These are phyloP conservation scores for Aspergillus ochraceoroseus DNA, from an alignment of 2,329 filamentous ascomycete genomes.

Conservation along the genomic window DNA sequence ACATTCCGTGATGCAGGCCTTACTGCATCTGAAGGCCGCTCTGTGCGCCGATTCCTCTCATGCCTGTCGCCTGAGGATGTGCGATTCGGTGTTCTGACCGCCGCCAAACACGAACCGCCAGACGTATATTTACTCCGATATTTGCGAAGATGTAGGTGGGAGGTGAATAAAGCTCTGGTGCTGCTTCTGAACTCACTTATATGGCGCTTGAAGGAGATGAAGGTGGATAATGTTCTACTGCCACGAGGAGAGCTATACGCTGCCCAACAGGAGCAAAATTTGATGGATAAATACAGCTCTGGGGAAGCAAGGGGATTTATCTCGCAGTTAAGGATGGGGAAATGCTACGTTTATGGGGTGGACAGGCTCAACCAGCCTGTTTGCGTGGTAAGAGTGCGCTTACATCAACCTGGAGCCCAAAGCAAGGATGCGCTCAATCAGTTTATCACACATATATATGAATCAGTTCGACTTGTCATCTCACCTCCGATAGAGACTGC, in stretches of 20 bases:
- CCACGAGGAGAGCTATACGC: conserved; percentile 64
- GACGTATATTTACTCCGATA: conserved; percentile 76
- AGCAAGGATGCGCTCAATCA: conserved; percentile 73
- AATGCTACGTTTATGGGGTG: conserved; percentile 77
- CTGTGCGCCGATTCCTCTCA: conserved; percentile 71
- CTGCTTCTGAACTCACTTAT: conserved; percentile 88
- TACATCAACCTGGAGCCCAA: conserved; percentile 79
- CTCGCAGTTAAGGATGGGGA: conserved; percentile 74
- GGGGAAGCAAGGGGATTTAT: conserved; percentile 69
- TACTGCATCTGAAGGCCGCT: conserved; percentile 56
- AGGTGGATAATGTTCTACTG: conserved; percentile 82
- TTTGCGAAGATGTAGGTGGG: conserved; percentile 79
- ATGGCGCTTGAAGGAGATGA: conserved; percentile 75
- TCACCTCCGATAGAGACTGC: conserved; percentile 76
- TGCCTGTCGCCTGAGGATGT: conserved; percentile 70
- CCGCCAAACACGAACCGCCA: conserved; percentile 89
- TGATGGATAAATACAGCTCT: conserved; percentile 46
- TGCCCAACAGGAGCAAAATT: conserved; percentile 48
- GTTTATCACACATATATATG: conserved; percentile 86
- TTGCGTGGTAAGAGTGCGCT: conserved; percentile 70
- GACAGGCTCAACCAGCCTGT: conserved; percentile 79
- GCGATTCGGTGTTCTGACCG: conserved; percentile 73
- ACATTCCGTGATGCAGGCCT: conserved; percentile 11
- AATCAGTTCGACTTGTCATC: conserved; percentile 75
- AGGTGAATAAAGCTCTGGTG: conserved; percentile 78